A percentile compares a stretch with the other conserved stretches of the same genome.
phyloP scores from a whole-genome alignment of 2,329 filamentous ascomycete genomes.

The Zymoseptoria ardabiliae region DNA sequence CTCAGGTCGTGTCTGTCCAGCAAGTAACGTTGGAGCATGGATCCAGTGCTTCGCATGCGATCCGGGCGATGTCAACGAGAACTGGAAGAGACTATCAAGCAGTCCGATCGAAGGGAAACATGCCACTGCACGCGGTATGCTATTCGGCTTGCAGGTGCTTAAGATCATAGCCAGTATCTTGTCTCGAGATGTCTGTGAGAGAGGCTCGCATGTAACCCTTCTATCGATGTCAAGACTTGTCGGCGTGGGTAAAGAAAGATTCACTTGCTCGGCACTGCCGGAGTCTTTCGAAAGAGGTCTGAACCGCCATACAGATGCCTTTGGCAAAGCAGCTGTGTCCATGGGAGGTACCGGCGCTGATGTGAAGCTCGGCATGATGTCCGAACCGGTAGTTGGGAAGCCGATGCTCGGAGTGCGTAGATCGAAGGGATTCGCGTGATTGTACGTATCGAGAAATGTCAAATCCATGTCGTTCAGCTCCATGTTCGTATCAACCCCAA shows the following conservation, averaged over 20 bases:
- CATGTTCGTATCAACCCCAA: conserved; percentile 39
- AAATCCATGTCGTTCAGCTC: conserved; percentile 41
- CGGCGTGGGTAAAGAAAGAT: conserved; percentile 35
- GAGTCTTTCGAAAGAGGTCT: conserved; percentile 32
- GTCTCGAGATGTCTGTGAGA: conserved; percentile 44
- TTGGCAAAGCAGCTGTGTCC: conserved; percentile 32
- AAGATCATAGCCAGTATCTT: conserved; percentile 58
- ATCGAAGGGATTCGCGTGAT: conserved; percentile 38
- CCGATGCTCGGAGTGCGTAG: conserved; percentile 28
- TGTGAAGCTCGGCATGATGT: conserved; percentile 29
- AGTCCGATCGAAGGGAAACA: conserved; percentile 57
- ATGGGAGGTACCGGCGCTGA: conserved; percentile 27
- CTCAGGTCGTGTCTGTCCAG: conserved; percentile 51
- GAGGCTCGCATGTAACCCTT: conserved; percentile 36
- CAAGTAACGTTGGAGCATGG: conserved; percentile 53
- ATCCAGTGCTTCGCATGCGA: conserved; percentile 54
- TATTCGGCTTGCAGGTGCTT: conserved; percentile 47
- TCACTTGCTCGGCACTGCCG: conserved; percentile 30
- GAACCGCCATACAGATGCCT: conserved; percentile 40
- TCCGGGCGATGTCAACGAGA: conserved; percentile 51
- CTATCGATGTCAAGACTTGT: conserved; percentile 33
- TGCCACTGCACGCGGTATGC: conserved; percentile 46
- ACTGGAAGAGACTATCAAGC: conserved; percentile 55
- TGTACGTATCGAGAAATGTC: conserved; percentile 40
- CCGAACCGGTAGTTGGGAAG: conserved; percentile 26